These are phyloP conservation scores for Nemania bipapillata DNA, from an alignment of 2,329 filamentous ascomycete species.

Conservation along the genomic window DNA sequence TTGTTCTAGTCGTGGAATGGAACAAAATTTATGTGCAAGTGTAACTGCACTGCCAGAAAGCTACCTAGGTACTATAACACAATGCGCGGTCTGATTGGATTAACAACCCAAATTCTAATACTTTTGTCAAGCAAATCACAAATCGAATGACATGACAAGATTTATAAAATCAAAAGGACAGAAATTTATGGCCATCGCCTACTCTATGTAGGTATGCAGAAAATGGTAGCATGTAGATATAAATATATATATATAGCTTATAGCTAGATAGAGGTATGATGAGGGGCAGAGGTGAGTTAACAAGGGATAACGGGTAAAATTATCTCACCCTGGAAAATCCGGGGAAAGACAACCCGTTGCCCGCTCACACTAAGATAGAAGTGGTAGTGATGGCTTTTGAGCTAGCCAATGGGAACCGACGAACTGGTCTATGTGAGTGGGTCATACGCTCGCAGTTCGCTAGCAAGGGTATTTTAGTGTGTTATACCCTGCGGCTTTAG, in stretches of 20 bases:
- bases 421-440: background rate
- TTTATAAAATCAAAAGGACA: background rate
- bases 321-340: conserved; percentile 30
- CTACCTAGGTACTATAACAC: background rate
- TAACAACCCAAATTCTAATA: background rate
- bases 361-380: conserved; percentile 10
- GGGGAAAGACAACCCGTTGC: conserved; percentile 31
- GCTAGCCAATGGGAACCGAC: conserved; percentile 9
- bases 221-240: background rate
- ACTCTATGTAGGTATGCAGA: background rate
- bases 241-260: background rate
- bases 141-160: background rate
- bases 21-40: background rate
- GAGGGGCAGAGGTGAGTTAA: background rate
- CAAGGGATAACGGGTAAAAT: conserved; percentile 1
- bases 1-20: background rate
- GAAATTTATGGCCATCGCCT: background rate
- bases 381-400: conserved; percentile 9
- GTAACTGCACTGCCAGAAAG: background rate
- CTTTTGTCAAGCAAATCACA: background rate
- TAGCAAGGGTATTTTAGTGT: background rate
- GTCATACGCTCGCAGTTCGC: background rate
- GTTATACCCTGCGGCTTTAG: background rate
- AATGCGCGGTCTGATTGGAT: too few species aligned
- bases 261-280: background rate